Evolutionary conservation across 495 filamentous ascomycete species (phyloP).

Genomic region (Penicillium coprophilum): DNA sequence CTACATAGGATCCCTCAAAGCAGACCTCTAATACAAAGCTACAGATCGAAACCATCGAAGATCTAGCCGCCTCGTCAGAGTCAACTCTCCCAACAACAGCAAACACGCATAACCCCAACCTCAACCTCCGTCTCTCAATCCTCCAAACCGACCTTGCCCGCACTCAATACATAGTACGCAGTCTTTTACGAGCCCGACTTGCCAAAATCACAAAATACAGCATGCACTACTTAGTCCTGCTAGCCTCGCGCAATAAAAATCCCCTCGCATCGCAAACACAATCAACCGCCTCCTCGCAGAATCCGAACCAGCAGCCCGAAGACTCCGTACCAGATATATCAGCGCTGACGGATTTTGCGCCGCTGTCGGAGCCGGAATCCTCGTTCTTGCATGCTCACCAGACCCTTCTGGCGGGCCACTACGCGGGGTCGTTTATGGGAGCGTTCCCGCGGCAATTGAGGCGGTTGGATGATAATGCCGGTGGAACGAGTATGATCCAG

Average conservation of each 20-base stretch:
- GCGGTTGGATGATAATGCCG: conserved; percentile 84
- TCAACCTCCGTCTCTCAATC: conserved; percentile 89
- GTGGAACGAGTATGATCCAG: conserved; percentile 89
- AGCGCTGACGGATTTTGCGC: conserved; percentile 41
- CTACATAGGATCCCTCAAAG: not conserved
- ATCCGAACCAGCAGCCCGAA: conserved; percentile 28
- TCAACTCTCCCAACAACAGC: conserved; percentile 37
- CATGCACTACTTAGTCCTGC: conserved; percentile 44
- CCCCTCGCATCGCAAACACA: conserved; percentile 45
- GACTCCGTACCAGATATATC: conserved; percentile 40
- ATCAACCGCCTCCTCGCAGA: conserved; percentile 38
- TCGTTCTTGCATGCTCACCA: conserved; percentile 81
- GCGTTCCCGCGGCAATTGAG: conserved; percentile 75
- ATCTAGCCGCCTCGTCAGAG: conserved; percentile 58
- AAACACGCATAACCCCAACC: conserved; percentile 75
- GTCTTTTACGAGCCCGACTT: conserved; percentile 80
- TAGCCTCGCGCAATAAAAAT: conserved; percentile 59
- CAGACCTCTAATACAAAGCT: not conserved
- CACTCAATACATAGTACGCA: conserved; percentile 85
- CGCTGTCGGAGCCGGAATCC: conserved; percentile 70
- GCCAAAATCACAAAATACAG: conserved; percentile 61
- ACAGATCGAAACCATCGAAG: conserved; percentile 71
- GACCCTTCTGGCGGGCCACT: conserved; percentile 77
- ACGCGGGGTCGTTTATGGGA: conserved; percentile 72
- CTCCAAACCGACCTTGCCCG: conserved; percentile 95